Base-by-base conservation (phyloP, 345 rosid genomes). In the Melastoma malabathricum region DNA sequence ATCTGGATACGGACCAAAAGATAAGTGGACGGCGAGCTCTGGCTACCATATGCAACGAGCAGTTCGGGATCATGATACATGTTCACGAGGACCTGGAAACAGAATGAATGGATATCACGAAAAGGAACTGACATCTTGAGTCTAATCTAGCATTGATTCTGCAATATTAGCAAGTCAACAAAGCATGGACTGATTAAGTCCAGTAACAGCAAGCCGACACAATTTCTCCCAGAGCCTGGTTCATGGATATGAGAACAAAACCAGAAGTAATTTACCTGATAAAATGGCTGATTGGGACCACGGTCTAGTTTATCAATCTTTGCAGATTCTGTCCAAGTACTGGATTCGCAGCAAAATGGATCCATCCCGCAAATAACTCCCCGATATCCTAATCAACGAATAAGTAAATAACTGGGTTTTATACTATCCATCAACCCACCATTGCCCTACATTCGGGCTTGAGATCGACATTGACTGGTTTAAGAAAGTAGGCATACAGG, bases 311-410 rank as follows among this genome's bases (percentile, higher is more conserved):
- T 90, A 45, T 84, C 85, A 50, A 84, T 71, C 66, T 71, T 74
- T 16, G 94, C 98, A 65, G 66, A 58, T 62, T 86, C 94, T 85
- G 82, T 81, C 98, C 96, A 90, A 17, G 94, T 71, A 61, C 63
- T 82, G 47, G 96, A 76, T 59, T 90, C 96, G 59, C 87, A 80
- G 73, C 96, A 90, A 44, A 80, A 69, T 6, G 96, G 98, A 77
- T 90, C 94, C 96, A 86, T 86, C 51, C 98, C 98, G 50, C 96
- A 86, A 60, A 90, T 69, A 45, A 90, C 89, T 44, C 81, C 96
- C 16, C 68, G 80, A 68, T 90, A 90, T 57, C 96, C 98, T 90
- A 59, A 44, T 34, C 17, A 50, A 58, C 18, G 22, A 9, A 29
- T 22, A 55, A 19, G 10, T 29, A 47, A 23, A 39, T 17, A 34